Base-by-base conservation (phyloP, 106 monocot species). In the Acanthochlamys bracteata region DNA sequence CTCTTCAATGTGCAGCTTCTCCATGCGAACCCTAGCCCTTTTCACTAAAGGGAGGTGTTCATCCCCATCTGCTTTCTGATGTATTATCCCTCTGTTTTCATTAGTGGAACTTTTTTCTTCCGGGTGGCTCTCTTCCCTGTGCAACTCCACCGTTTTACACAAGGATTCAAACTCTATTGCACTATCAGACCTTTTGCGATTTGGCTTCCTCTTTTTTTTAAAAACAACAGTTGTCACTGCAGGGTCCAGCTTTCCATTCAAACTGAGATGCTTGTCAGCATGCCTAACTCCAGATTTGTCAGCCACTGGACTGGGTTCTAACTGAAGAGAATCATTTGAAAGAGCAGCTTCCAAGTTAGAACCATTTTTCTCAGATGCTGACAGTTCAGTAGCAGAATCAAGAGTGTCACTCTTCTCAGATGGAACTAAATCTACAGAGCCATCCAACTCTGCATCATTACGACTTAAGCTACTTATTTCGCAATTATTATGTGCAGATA, bases 31-130 rank as follows among this genome's bases (percentile, higher is more conserved):
- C 62, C 98, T 88, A 62, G 98, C 98, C 80, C 98, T 85, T 79
- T 99, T 99, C 65, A 99, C 92, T 72, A 92, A 70, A 58, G 98
- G 98, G 42, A 99, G 85, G 75, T 99, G 92, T 59, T 89, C 81
- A 70, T 99, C 98, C 57, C 98, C 92, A 82, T 89, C 79, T 25
- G 74, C 71, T 33, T 79, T 83, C 52, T 16, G 63, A 77, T 46
- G 13, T 60, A 39, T 76, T 15, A 76, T 71, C 73, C 43, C 64
- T 57, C 60, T 24, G 42, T 66, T 76, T 52, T 73, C 72, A 21
- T 45, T 53, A 68, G 47, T 6, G 33, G 4, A 75, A 72, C 69
- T 68, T 19, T 66, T 64, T 26, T 65, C 71, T 27, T 55, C 42
- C 21, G 60, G 63, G 55, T 41, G 57, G 46, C 45, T 68, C 59